Base-by-base conservation (phyloP, 2,329 filamentous ascomycete genomes). In the Neopestalotiopsis clavispora region DNA sequence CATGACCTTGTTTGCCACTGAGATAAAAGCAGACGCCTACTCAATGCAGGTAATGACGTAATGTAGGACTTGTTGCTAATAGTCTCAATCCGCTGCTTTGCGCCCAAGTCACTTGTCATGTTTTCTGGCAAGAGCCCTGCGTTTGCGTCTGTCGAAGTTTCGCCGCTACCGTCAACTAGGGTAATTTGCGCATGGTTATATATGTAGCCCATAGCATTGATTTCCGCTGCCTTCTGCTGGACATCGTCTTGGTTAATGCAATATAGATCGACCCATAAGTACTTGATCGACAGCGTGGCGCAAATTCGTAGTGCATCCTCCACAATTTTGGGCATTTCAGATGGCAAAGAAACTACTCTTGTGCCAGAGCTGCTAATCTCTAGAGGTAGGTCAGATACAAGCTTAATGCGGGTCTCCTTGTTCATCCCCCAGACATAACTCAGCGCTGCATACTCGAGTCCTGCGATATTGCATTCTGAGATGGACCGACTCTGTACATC, bases 161-260 rank as follows among this genome's bases (percentile, higher is more conserved):
- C 9, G 23, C 1, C 1, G 23, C 10, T 12, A 3, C 23, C 23
- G 17, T 30, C 49, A 5, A 66, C 49, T 1, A 66, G 23, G 9
- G 64, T 66, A 13, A 66, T 30, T 0, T 66, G 49, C 17, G 64
- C 49, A 17, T 56, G 49, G 10, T 58, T 17, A 23, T 66, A 66
- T 34, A 66, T 66, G 9, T 57, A 38, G 9, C 64, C 49, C 64
- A 66, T 66, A 10, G 64, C 30, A 28, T 56, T n/a, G 32, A 66
- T 59, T 28, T 57, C 49, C 9, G 49, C 14, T 4, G 49, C 32
- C 38, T 66, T 66, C 2, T 40, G 49, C 30, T 42, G 28, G 3
- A n/a, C 14, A 23, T 66, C 28, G 4, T 34, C 4, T 32, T 66
- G 65, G 13, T 45, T 30, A 30, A 66, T 59, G n/a, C 65, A 66